Base-by-base conservation (phyloP, 225 moss, liverwort and hornwort genomes). In the Lunularia cruciata region DNA sequence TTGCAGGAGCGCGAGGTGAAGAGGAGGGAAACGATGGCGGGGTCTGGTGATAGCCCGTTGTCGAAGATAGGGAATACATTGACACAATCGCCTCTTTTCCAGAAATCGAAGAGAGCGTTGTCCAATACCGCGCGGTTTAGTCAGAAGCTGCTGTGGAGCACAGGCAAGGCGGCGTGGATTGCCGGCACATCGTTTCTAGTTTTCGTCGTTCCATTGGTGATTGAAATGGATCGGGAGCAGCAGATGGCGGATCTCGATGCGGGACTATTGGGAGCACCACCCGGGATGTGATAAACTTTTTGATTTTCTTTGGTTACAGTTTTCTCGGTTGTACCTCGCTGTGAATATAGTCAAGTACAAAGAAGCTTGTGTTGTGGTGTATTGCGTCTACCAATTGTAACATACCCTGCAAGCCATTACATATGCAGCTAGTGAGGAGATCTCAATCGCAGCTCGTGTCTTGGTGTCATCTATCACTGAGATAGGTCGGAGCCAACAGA, bases 131-230 rank as follows among this genome's bases (percentile, higher is more conserved):
- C 82, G 72, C 85, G 85, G 68, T 85, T 86, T 70, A 90, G 90
- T 54, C 79, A 83, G 39, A 86, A 80, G 74, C 31, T 93, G 81
- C 40, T 90, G 62, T 87, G 92, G 83, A 93, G 80, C 72, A 93
- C 92, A 4, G 84, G 92, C 27, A 79, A 90, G 75, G 92, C 86
- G 28, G 92, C 92, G 25, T 90, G 90, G 90, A 90, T 86, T 49
- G 90, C 85, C 1, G 92, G 92, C n/a, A 81, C 92, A 0, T 87
- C 90, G n/a, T 67, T 88, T 36, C 72, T 93, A 42, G 85, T 93
- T 5, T 73, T 87, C n/a, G 86, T 90, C 0, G 90, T 86, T 69
- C 92, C 92, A 60, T 80, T 86, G 39, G 80, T 78, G 8, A 81
- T 82, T 39, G 83, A 88, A 53, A 79, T 74, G 68, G 92, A 92